Evolutionary conservation across 2,329 filamentous ascomycete genomes (phyloP).

Genomic region (Talaromyces albobiverticillius): DNA sequence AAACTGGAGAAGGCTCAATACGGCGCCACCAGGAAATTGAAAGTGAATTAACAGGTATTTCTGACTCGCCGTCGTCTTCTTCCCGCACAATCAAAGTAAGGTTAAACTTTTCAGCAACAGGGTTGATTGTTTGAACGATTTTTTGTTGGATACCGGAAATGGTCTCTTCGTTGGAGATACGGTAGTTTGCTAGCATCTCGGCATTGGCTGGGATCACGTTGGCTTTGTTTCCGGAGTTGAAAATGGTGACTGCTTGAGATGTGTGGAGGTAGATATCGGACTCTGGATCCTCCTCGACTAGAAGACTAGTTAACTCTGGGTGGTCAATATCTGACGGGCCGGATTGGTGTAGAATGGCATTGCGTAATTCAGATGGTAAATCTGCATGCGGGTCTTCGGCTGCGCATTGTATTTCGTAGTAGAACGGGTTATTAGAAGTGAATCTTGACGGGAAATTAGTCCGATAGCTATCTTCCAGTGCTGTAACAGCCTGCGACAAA

Average conservation of each 20-base stretch:
- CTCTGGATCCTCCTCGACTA: slow-evolving; percentile 33
- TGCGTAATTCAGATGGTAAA: slow-evolving; percentile 40
- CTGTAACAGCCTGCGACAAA: slow-evolving; percentile 60
- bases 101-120: slow-evolving; percentile 43
- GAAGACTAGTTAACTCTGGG: slow-evolving; percentile 38
- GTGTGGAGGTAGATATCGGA: slow-evolving; percentile 54
- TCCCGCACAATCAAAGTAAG: background rate
- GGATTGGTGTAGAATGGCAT: background rate
- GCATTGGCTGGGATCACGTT: slow-evolving; percentile 58
- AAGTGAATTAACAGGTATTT: background rate
- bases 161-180: slow-evolving; percentile 54
- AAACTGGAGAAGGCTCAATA: slow-evolving; percentile 28
- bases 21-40: background rate
- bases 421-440: slow-evolving; percentile 52
- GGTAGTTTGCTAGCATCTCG: slow-evolving; percentile 54
- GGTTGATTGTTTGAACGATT: slow-evolving; percentile 43
- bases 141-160: slow-evolving; percentile 46
- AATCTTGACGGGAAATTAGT: slow-evolving; percentile 39
- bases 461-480: slow-evolving; percentile 59
- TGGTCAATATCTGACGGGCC: slow-evolving; percentile 44
- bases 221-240: slow-evolving; percentile 55
- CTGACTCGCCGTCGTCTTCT: background rate
- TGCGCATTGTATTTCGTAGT: slow-evolving; percentile 56
- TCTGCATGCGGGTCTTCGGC: slow-evolving; percentile 52
- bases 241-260: slow-evolving; percentile 54